Base-by-base conservation (phyloP, 805 yeast genomes). In the Teunomyces panamensis region DNA sequence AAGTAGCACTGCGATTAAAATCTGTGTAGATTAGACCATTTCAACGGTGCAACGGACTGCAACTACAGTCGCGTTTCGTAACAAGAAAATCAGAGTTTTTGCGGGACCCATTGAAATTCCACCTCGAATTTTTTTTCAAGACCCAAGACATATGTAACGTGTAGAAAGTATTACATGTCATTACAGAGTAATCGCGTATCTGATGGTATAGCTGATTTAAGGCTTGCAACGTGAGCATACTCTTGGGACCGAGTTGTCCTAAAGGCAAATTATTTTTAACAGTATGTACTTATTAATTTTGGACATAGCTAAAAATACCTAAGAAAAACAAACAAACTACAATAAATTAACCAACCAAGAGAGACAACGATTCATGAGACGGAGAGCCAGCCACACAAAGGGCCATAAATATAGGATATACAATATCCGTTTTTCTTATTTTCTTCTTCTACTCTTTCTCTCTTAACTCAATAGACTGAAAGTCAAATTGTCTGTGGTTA, bases 261-360 rank as follows among this genome's bases (percentile, higher is more conserved):
- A 20, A 20, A 20, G 14, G 16, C 11, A 13, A 33, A 11, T 8
- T 37, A 37, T 37, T 37, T 37, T 37, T 37, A 37, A 37, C 41
- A 4, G 14, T n/a, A 5, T 7, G 24, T 24, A 20, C 14, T 11
- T 36, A 10, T 26, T 13, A 32, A 32, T 13, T 13, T n/a, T 32
- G 34, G 14, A 13, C 34, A 9, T 32, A 32, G 17, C 41, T 37
- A 37, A 37, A 37, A 37, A 37, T 37, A 37, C 41, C 13, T 5
- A 29, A 37, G 14, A 37, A 37, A 37, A 37, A 37, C 41, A 37
- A 37, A 37, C 29, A 37, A 37, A 20, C 17, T 16, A 32, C n/a
- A n/a, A 3, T 13, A 32, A 32, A 32, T 32, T 13, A 32, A 32
- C 34, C 34, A 32, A 32, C 34, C 17, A 32, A n/a, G 34, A 32